Evolutionary conservation across 2,329 filamentous ascomycete genomes (phyloP).

Genomic region (Neonectria neomacrospora): DNA sequence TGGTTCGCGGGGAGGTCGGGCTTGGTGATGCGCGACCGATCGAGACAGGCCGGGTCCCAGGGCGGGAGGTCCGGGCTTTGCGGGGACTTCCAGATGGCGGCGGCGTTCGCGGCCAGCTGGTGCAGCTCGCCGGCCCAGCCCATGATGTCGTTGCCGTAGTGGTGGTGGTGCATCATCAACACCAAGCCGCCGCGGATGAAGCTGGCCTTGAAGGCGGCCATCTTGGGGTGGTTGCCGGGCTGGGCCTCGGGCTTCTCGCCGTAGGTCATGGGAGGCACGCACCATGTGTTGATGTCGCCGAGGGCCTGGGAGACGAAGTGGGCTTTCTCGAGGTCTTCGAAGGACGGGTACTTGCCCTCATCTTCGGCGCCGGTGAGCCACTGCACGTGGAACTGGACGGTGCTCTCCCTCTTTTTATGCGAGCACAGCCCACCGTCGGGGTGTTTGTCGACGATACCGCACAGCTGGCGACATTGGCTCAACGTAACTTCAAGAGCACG

Average conservation of each 20-base stretch:
- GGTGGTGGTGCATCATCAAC: slow-evolving; percentile 54
- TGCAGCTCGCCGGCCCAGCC: slow-evolving; percentile 51
- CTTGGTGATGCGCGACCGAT: slow-evolving; percentile 47
- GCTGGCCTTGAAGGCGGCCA: slow-evolving; percentile 53
- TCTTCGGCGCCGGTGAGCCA: slow-evolving; percentile 47
- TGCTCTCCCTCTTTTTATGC: slow-evolving; percentile 48
- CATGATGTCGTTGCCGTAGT: slow-evolving; percentile 55
- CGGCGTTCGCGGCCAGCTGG: slow-evolving; percentile 57
- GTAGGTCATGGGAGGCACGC: slow-evolving; percentile 50
- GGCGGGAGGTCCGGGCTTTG: slow-evolving; percentile 40
- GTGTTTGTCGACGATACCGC: slow-evolving; percentile 52
- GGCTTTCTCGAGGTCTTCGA: slow-evolving; percentile 50
- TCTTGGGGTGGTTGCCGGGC: slow-evolving; percentile 46
- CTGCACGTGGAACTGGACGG: slow-evolving; percentile 49
- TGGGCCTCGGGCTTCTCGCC: slow-evolving; percentile 52
- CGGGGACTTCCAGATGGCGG: slow-evolving; percentile 42
- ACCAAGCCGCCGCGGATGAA: slow-evolving; percentile 54
- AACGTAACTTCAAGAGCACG: slow-evolving; percentile 51
- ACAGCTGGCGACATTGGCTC: slow-evolving; percentile 50
- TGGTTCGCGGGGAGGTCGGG: slow-evolving; percentile 43
- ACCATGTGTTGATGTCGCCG: slow-evolving; percentile 48
- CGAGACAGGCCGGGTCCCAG: slow-evolving; percentile 51
- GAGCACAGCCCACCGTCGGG: slow-evolving; percentile 48
- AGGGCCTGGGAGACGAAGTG: slow-evolving; percentile 48
- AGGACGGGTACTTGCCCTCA: slow-evolving; percentile 44